phyloP scores from a whole-genome alignment of 176 grass and related monocot species.

The Bolboschoenus planiculmis region DNA sequence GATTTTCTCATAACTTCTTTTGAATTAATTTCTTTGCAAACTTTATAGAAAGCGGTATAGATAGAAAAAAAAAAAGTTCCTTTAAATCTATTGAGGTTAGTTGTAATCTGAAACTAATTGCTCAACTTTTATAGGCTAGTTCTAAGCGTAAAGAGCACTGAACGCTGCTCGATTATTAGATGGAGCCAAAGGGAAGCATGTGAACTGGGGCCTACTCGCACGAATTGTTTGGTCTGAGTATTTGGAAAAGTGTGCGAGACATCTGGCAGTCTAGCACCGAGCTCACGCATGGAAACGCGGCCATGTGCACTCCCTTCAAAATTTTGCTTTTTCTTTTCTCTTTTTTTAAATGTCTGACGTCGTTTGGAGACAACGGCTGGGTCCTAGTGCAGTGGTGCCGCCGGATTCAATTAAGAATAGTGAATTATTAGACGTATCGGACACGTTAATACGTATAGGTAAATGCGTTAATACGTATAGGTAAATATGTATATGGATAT shows the following conservation, averaged over 20 bases:
- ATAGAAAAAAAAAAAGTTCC: neutral
- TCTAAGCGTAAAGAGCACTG: neutral
- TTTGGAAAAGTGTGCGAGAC: constrained; percentile 1
- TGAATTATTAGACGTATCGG: no score
- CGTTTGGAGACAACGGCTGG: neutral
- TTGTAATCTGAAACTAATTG: neutral
- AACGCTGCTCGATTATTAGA: neutral
- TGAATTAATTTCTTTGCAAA: no score
- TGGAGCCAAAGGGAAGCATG: neutral
- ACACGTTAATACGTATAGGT: no score
- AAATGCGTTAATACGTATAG: no score
- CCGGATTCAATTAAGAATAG: neutral
- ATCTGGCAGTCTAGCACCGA: neutral
- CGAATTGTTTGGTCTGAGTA: neutral
- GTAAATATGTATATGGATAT: no score
- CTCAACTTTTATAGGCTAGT: no score
- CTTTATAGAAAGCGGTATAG: no score
- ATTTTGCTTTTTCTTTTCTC: neutral
- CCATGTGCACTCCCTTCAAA: neutral
- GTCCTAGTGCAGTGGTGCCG: neutral
- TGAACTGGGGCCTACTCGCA: neutral
- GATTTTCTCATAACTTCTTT: no score
- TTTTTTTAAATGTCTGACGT: constrained; percentile 6
- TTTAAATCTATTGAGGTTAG: neutral
- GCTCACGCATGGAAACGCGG: neutral